Conservation (phyloP, 2,329 filamentous ascomycete genomes). For the Fusarium incarnatum region DNA sequence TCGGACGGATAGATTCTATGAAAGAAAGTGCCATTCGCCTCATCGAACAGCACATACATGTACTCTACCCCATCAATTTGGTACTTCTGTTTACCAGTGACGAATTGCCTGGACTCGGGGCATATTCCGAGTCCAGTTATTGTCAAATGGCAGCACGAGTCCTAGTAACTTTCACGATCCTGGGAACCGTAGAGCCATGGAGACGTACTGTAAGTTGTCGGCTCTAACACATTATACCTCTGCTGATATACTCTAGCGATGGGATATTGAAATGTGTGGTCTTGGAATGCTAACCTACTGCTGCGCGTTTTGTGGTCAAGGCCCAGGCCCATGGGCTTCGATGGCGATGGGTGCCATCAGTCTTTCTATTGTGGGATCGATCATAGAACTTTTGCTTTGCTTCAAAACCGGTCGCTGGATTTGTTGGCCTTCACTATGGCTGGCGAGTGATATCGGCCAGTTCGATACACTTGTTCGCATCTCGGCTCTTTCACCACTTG, state of each 20-base stretch:
- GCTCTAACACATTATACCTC: neutral
- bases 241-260: slow-evolving; percentile 25
- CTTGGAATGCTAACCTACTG: slow-evolving; percentile 28
- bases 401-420: slow-evolving; percentile 11
- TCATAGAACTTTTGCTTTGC: slow-evolving; percentile 15
- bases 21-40: neutral
- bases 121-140: neutral
- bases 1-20: neutral
- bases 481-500: slow-evolving; percentile 40
- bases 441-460: slow-evolving; percentile 19
- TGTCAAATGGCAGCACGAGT: slow-evolving; percentile 18
- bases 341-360: slow-evolving; percentile 17
- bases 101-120: slow-evolving; percentile 2
- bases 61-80: slow-evolving; percentile 13
- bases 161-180: slow-evolving; percentile 32
- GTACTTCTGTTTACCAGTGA: slow-evolving; percentile 12
- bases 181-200: slow-evolving; percentile 43
- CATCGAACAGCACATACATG: neutral
- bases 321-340: slow-evolving; percentile 3
- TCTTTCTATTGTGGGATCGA: slow-evolving; percentile 3
- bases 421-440: slow-evolving; percentile 35
- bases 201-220: slow-evolving; percentile 33
- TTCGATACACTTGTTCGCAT: slow-evolving; percentile 26
- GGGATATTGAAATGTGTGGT: slow-evolving; percentile 34
- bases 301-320: slow-evolving; percentile 16